Evolutionary conservation across 495 filamentous ascomycete genomes (phyloP), one percentile per base, ranked within the genome.

Genomic region (Penicillium daleae): DNA sequence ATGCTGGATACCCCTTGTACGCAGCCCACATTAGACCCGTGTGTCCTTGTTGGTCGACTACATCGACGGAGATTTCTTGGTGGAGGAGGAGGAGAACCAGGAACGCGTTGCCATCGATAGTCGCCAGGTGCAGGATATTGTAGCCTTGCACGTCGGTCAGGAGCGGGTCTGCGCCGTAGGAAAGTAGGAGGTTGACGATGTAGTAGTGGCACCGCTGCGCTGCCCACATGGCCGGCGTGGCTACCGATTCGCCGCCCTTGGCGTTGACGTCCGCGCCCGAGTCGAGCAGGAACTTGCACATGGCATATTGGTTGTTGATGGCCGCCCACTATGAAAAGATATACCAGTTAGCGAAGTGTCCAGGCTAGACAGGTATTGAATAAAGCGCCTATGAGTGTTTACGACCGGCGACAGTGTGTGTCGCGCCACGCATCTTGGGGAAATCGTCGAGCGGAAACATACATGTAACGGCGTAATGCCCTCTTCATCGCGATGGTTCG

Each of bases 1-100:
- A 95, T 24, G 87, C 87, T 0, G 92, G 89, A 71, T 86, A 96
- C 21, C 96, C 96, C 72, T 98, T 99, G 77, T 99, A 99, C 31
- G 93, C 93, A 26, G 96, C 91, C 95, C 95, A 99, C 95, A 99
- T 99, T 56, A 99, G 78, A 39, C 87, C 88, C 1, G 96, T 98
- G 76, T 99, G 96, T 12, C 92, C 90, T 67, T 91, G 90, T 56
- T 89, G 82, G 77, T 99, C 95, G 35, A 88, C 83, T 19, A 92
- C 89, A 72, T 99, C 95, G 60, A 99, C 89, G 13, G 93, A 90
- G 42, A 99, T 93, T 66, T 93, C 92, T 68, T 97, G 92, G 75
- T 98, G 95, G 3, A 99, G 80, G 15, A 92, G 81, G 4, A 99
- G 78, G 29, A 94, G 83, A n/a, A 99, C 81, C 51, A 97, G 82